Base-by-base conservation (phyloP, 345 rosid species). In the Syzygium aqueum region DNA sequence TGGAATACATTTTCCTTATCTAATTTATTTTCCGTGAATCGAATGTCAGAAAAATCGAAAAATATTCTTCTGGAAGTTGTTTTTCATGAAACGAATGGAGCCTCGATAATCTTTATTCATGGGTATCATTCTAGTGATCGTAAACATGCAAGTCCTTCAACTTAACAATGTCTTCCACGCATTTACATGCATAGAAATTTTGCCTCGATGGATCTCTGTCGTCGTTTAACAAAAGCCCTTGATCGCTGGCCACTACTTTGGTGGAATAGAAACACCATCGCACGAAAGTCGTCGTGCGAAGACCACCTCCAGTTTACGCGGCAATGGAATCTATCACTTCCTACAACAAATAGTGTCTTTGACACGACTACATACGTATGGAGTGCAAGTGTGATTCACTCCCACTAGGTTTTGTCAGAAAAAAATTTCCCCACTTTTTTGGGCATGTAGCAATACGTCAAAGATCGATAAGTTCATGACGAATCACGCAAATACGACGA, bases 241-340 rank as follows among this genome's bases (percentile, higher is more conserved):
- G 33, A 0, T 3, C 73, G 33, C 1, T 3, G 33, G 5, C 13
- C 73, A 8, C 9, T 61, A 13, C 0, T 14, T 30, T 14, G 37
- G 77, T 15, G 37, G 37, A 63, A 63, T 7, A 63, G 77, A 0
- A 63, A 63, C 77, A n/a, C 15, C 6, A 7, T 30, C 11, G 43
- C 77, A 30, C 43, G 0, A 17, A 33, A 67, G 80, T 67, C 80
- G 80, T 67, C 80, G 80, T 17, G 80, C 80, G 80, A 33, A 19
- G 80, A 67, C 19, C 23, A 21, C 80, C 46, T 33, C 80, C 80
- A 0, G 19, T 67, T 37, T 14, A 73, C 80, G 46, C 49, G 80
- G 14, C 49, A 19, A 73, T 21, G 49, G 46, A 33, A 73, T 73
- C 80, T 19, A 7, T 73, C 49, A 73, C 80, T 37, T 73, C 49